Evolutionary conservation across 2,329 filamentous ascomycete genomes (phyloP).

Genomic region (Emergomyces orientalis): DNA sequence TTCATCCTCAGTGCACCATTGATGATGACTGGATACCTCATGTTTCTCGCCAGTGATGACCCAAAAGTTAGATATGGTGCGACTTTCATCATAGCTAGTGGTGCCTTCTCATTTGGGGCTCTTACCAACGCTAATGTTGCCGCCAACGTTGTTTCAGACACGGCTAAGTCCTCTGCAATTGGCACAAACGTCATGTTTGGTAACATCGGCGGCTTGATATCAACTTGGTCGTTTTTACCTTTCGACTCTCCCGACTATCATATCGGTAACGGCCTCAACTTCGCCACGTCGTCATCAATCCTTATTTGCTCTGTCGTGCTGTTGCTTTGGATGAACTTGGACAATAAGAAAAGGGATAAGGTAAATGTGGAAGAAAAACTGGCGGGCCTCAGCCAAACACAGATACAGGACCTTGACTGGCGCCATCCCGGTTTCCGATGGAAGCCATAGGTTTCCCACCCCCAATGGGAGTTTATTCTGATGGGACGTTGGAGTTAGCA

Average conservation of each 20-base stretch:
- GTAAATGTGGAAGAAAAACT: slow-evolving; percentile 49
- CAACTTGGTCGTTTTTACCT: slow-evolving; percentile 14
- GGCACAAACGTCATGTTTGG: slow-evolving; percentile 13
- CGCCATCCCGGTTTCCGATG: slow-evolving; percentile 57
- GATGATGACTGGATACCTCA: slow-evolving; percentile 11
- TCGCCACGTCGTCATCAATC: slow-evolving; percentile 51
- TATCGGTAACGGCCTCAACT: slow-evolving; percentile 62
- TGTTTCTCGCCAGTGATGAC: slow-evolving; percentile 12
- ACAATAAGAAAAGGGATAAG: slow-evolving; percentile 52
- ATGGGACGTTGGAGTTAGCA: not conserved
- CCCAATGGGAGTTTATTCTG: not conserved
- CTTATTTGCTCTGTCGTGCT: slow-evolving; percentile 44
- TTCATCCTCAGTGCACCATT: slow-evolving; percentile 8
- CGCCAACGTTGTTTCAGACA: slow-evolving; percentile 13
- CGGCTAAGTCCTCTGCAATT: slow-evolving; percentile 13
- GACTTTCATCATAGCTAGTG: slow-evolving; percentile 12
- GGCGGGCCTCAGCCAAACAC: slow-evolving; percentile 42
- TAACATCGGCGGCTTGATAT: slow-evolving; percentile 13
- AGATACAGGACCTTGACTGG: slow-evolving; percentile 56
- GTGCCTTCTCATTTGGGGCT: slow-evolving; percentile 10
- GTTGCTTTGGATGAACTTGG: slow-evolving; percentile 52
- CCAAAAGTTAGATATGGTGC: slow-evolving; percentile 12
- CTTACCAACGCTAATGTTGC: slow-evolving; percentile 11
- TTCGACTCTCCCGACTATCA: slow-evolving; percentile 55
- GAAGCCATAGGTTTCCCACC: slow-evolving; percentile 34